Conservation (phyloP, 139 green algal species). For the Micromonas pusilla region DNA sequence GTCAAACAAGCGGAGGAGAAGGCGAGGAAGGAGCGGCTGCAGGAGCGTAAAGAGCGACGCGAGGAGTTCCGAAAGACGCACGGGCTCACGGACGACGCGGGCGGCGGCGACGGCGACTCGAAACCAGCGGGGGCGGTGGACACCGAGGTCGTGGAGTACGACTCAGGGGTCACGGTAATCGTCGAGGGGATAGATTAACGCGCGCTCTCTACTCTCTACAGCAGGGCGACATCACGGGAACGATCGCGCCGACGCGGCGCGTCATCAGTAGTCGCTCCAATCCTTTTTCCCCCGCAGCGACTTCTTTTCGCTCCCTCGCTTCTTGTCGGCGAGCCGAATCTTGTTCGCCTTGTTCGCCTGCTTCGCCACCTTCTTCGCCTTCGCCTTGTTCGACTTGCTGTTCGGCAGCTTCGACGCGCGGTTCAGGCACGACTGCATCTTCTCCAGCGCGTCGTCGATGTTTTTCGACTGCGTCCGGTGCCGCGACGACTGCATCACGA, state of each 20-base stretch:
- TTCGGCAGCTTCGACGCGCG: not conserved
- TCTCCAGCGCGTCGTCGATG: constrained; percentile 76
- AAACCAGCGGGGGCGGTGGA: not conserved
- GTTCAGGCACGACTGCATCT: constrained; percentile 56
- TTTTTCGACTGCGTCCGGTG: constrained; percentile 80
- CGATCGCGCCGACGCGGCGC: too few relatives aligned
- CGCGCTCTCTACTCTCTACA: too few relatives aligned
- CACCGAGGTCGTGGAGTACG: not conserved
- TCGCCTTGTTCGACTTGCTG: not conserved
- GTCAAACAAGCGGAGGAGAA: not conserved
- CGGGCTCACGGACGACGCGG: not conserved
- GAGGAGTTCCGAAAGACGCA: not conserved
- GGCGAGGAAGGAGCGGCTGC: not conserved
- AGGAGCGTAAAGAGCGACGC: not conserved
- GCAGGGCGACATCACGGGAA: too few relatives aligned
- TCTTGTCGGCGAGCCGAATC: constrained; percentile 9
- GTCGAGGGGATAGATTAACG: not conserved
- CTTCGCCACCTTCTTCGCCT: constrained; percentile 22
- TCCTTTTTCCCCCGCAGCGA: not conserved
- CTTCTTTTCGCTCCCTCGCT: constrained; percentile 13
- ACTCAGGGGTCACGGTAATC: not conserved
- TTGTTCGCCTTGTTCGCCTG: constrained; percentile 2
- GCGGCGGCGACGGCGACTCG: not conserved
- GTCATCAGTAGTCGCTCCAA: not conserved
- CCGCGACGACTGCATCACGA: constrained; percentile 71